phyloP scores from a whole-genome alignment of 169 alveolate genomes.

The Babesia sp. region DNA sequence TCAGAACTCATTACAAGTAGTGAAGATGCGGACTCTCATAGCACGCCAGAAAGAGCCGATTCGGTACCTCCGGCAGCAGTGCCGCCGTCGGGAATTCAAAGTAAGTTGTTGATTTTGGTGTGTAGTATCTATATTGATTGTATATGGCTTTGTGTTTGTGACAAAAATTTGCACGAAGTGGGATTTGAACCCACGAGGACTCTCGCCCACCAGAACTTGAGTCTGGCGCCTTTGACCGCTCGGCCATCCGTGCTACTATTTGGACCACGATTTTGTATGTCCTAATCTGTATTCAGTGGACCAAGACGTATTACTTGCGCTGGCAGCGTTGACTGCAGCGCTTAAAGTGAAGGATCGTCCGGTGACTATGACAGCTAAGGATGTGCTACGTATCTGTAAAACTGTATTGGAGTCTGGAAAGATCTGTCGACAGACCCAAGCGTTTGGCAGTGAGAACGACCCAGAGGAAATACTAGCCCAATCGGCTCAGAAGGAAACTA shows the following conservation, averaged over 20 bases:
- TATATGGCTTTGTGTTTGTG: neutral
- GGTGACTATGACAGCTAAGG: neutral
- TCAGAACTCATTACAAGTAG: no score
- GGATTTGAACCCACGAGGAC: constrained; percentile 92
- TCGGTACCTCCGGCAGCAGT: neutral
- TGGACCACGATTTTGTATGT: constrained; percentile 4
- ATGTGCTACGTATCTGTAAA: neutral
- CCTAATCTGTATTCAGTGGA: constrained; percentile 3
- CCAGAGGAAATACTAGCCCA: neutral
- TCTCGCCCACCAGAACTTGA: constrained; percentile 90
- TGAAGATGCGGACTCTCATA: neutral
- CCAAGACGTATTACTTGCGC: neutral
- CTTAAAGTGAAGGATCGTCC: neutral
- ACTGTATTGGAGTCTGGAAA: neutral
- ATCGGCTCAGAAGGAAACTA: neutral
- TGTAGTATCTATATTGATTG: neutral
- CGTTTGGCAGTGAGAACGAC: neutral
- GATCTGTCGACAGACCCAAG: neutral
- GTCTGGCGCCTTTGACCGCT: constrained; percentile 91
- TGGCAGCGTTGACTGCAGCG: neutral
- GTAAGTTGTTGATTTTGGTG: neutral
- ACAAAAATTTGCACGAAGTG: constrained; percentile 85
- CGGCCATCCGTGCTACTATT: constrained; percentile 87
- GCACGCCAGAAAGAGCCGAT: neutral
- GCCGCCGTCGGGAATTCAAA: neutral